phyloP scores from a whole-genome alignment of 2,329 filamentous ascomycete genomes.

The Venturia pyrina region DNA sequence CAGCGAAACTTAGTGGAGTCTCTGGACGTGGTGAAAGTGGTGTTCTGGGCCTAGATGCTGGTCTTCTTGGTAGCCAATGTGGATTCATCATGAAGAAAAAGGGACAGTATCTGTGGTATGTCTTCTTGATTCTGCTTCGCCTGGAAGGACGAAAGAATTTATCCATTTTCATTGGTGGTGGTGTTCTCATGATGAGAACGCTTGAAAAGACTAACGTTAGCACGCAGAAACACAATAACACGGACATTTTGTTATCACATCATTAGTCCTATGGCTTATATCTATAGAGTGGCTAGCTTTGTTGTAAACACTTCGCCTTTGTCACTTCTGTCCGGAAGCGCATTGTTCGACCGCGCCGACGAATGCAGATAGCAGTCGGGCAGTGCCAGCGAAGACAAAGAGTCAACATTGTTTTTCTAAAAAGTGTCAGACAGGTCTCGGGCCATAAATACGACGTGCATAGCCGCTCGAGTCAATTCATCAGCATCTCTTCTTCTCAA shows the following conservation, averaged over 20 bases:
- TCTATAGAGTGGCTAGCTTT: background rate
- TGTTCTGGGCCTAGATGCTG: background rate
- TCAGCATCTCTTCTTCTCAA: background rate
- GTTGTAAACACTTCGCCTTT: background rate
- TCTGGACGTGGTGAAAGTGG: background rate
- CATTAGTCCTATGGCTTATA: background rate
- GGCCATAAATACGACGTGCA: background rate
- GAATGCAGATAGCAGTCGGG: too few species aligned
- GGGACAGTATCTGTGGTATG: background rate
- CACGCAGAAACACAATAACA: background rate
- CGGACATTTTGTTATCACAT: background rate
- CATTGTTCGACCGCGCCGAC: background rate
- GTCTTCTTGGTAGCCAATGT: background rate
- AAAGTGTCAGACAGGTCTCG: background rate
- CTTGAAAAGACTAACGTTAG: background rate
- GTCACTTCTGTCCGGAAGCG: background rate
- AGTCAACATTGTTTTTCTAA: background rate
- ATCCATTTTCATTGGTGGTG: background rate
- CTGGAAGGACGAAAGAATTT: background rate
- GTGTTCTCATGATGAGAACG: background rate
- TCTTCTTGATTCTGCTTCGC: background rate
- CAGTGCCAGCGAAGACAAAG: background rate
- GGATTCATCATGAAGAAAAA: background rate
- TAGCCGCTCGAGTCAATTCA: background rate
- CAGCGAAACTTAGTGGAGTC: background rate